Conservation (phyloP, 495 filamentous ascomycete genomes). For the Neurospora sp. region DNA sequence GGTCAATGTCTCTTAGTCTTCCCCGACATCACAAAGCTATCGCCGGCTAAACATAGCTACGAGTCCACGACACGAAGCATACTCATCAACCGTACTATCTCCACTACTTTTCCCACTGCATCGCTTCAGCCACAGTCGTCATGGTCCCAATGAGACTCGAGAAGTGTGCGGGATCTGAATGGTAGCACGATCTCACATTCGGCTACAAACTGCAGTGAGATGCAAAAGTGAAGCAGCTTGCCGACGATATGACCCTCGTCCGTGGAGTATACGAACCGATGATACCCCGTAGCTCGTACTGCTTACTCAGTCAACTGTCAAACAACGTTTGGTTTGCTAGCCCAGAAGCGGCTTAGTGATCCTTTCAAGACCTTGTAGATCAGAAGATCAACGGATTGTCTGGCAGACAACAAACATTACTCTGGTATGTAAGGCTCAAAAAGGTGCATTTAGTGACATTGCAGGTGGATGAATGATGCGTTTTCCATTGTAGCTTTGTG, state of each 20-base stretch:
- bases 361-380: neutral
- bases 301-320: neutral
- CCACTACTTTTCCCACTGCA: neutral
- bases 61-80: neutral
- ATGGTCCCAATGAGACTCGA: neutral
- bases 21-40: neutral
- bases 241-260: neutral
- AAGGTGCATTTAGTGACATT: neutral
- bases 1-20: neutral
- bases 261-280: neutral
- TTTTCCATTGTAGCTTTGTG: neutral
- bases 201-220: neutral
- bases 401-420: neutral
- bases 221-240: neutral
- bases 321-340: neutral
- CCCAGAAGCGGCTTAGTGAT: neutral
- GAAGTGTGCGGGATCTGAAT: neutral
- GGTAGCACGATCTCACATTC: neutral
- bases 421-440: neutral
- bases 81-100: neutral
- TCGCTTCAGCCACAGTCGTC: neutral
- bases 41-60: neutral
- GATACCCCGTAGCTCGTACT: neutral
- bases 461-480: neutral
- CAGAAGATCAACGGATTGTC: neutral